phyloP scores from a whole-genome alignment of 768 basidiomycete genomes.

The Pleurotus sapidus region DNA sequence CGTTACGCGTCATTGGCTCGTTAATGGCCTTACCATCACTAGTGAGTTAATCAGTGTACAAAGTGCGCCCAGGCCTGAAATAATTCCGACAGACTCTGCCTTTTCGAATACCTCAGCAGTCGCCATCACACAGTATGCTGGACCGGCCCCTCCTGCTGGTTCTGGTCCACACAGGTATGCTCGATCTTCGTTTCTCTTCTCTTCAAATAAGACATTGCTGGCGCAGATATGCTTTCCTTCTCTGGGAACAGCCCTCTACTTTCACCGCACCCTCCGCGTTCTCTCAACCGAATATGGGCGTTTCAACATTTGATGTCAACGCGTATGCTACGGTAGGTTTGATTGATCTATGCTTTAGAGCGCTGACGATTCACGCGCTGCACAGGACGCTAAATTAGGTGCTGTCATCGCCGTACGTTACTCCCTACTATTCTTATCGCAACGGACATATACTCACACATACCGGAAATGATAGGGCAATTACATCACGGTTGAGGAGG shows the following conservation, averaged over 20 bases:
- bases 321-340: constrained; percentile 51
- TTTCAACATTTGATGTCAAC: constrained; percentile 53
- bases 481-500: constrained; percentile 75
- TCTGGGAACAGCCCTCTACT: constrained; percentile 60
- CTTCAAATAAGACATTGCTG: background rate
- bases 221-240: constrained; percentile 62
- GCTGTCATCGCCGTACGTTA: constrained; percentile 52
- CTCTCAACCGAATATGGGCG: constrained; percentile 42
- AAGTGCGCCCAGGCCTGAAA: background rate
- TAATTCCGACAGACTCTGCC: constrained; percentile 22
- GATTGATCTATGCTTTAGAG: background rate
- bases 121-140: constrained; percentile 63
- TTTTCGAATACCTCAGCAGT: constrained; percentile 41
- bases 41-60: constrained; percentile 37
- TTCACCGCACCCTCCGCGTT: constrained; percentile 64
- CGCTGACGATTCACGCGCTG: background rate
- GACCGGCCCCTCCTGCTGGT: constrained; percentile 68
- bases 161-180: constrained; percentile 70
- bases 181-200: constrained; percentile 3
- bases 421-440: background rate
- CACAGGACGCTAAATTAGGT: constrained; percentile 53
- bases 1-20: constrained; percentile 80
- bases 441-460: constrained; percentile 5
- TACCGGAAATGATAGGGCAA: constrained; percentile 40
- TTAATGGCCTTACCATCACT: constrained; percentile 55